Evolutionary conservation across 139 green algal species (phyloP).

Genomic region (Chlorella sp.): DNA sequence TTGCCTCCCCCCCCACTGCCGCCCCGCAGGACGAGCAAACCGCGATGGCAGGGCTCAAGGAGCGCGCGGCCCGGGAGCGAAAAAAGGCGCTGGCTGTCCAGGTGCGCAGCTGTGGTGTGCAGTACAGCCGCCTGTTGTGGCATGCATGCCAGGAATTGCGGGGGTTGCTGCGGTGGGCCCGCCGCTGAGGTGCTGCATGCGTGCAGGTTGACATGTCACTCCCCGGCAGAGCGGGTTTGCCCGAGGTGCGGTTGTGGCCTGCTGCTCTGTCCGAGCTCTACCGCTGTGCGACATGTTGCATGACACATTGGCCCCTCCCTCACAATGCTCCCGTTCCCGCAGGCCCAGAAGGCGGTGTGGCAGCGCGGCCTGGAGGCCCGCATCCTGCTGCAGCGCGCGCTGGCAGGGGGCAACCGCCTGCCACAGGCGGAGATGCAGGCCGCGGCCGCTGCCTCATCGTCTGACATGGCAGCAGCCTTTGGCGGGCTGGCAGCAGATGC

Average conservation of each 20-base stretch:
- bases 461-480: slow-evolving; percentile 31
- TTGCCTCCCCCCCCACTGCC: too few relatives aligned
- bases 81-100: slow-evolving; percentile 56
- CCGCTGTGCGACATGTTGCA: too few relatives aligned
- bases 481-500: slow-evolving; percentile 28
- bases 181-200: too few relatives aligned
- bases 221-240: too few relatives aligned
- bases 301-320: too few relatives aligned
- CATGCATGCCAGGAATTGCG: too few relatives aligned
- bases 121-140: too few relatives aligned
- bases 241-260: too few relatives aligned
- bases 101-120: slow-evolving; percentile 57
- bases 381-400: slow-evolving; percentile 76
- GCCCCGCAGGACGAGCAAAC: slow-evolving; percentile 20
- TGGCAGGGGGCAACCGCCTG: slow-evolving; percentile 62
- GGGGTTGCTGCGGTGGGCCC: too few relatives aligned
- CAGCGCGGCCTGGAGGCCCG: slow-evolving; percentile 72
- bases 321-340: background rate
- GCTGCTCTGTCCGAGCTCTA: too few relatives aligned
- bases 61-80: slow-evolving; percentile 46
- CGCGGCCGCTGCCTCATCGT: background rate
- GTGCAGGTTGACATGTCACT: too few relatives aligned
- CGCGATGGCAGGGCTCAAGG: slow-evolving; percentile 27
- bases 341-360: slow-evolving; percentile 66
- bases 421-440: slow-evolving; percentile 45